Evolutionary conservation across 345 rosid species (phyloP).

Genomic region (thale cress (Arabidopsis thaliana)): TAIR10.1 NC_003074.8:9527001-9527500

Average conservation of each 20-base stretch:
- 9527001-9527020: constrained; percentile 27
- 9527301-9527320: constrained; percentile 19
- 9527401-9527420: constrained; percentile 81
- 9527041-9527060: constrained; percentile 42
- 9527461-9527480: background rate
- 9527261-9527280: constrained; percentile 9
- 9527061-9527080: constrained; percentile 74
- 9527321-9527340: constrained; percentile 83
- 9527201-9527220: constrained; percentile 58
- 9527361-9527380: constrained; percentile 76
- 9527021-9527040: constrained; percentile 51
- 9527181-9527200: constrained; percentile 74
- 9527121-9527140: constrained; percentile 73
- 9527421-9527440: constrained; percentile 84
- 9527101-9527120: constrained; percentile 54
- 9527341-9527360: constrained; percentile 75
- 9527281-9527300: background rate
- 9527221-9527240: background rate
- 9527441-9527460: constrained; percentile 15
- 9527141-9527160: constrained; percentile 74
- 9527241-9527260: background rate
- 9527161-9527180: constrained; percentile 80
- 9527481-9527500: constrained; percentile 13
- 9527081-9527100: constrained; percentile 72
- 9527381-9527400: constrained; percentile 95